Conservation (phyloP, 177 flowering plant genomes). For the Vitis hybrid region DNA sequence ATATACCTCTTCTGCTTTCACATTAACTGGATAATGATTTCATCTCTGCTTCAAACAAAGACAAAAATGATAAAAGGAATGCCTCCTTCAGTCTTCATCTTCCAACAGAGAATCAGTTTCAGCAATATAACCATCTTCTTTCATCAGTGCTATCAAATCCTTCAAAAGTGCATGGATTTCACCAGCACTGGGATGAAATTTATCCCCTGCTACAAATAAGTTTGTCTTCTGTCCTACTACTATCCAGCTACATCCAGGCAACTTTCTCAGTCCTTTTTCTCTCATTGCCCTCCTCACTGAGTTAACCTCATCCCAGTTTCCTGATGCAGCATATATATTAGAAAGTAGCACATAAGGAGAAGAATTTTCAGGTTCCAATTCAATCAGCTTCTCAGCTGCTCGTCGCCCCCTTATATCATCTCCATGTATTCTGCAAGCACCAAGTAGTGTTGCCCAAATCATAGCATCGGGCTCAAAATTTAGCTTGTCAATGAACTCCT, state of each 20-base stretch:
- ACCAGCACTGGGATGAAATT: constrained; percentile 45
- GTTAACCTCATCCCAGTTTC: constrained; percentile 69
- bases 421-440: constrained; percentile 74
- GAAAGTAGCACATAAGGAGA: constrained; percentile 78
- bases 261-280: constrained; percentile 61
- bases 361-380: constrained; percentile 71
- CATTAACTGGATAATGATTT: neutral
- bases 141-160: constrained; percentile 43
- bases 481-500: constrained; percentile 49
- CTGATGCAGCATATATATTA: constrained; percentile 67
- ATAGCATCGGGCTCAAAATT: constrained; percentile 57
- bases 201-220: constrained; percentile 72
- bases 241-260: constrained; percentile 91
- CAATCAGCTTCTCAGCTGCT: constrained; percentile 72
- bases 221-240: constrained; percentile 46
- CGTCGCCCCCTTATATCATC: constrained; percentile 57
- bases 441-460: constrained; percentile 79
- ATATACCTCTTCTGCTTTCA: neutral
- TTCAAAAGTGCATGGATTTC: constrained; percentile 45
- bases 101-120: constrained; percentile 8
- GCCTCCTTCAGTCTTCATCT: constrained; percentile 6
- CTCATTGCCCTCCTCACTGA: constrained; percentile 64
- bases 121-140: constrained; percentile 35
- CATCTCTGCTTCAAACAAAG: neutral
- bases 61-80: neutral